Base-by-base conservation (phyloP, 108 stramenopile genomes). In the Cylindrotheca closterium region DNA sequence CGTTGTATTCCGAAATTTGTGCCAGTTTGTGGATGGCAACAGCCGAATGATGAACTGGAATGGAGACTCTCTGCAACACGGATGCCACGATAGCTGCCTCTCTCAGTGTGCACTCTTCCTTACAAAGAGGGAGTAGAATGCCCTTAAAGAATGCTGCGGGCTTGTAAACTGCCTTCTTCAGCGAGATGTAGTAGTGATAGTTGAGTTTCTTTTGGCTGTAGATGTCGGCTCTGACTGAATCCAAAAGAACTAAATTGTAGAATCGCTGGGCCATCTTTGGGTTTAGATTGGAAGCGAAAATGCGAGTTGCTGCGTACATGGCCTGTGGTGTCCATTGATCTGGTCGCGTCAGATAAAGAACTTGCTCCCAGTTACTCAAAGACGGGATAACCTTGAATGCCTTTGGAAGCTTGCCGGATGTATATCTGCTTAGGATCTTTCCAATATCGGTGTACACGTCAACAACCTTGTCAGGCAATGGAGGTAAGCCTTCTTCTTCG, bases 371-470 rank as follows among this genome's bases (percentile, higher is more conserved):
- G 55, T 96, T 96, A 48, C 77, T 72, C 26, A 99, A 68, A 3
- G 92, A 92, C 10, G 99, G 99, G 26, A 99, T 90, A 17, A 99
- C 97, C 82, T 99, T 99, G 92, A 99, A 98, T 27, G 98, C 99
- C 72, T 99, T 99, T 27, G 99, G 99, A 7, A 99, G 83, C 69
- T 97, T 98, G n/a, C 98, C 99, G 1, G 95, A 80, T 22, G 92
- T 92, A 73, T 98, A 99, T 52, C 79, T 87, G 53, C 76, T 76
- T n/a, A 99, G 80, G 55, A 98, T 80, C 68, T 88, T 88, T 33
- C 97, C 98, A 60, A 98, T 97, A 32, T 93, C 93, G 2, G 92
- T 94, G 72, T 98, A 99, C 0, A 93, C 92, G 75, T 98, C 94
- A 31, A 96, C 85, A 19, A 99, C 94, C 68, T 95, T 95, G 2